phyloP scores from a whole-genome alignment of 2,329 filamentous ascomycete genomes.

The Claviceps spartinae region DNA sequence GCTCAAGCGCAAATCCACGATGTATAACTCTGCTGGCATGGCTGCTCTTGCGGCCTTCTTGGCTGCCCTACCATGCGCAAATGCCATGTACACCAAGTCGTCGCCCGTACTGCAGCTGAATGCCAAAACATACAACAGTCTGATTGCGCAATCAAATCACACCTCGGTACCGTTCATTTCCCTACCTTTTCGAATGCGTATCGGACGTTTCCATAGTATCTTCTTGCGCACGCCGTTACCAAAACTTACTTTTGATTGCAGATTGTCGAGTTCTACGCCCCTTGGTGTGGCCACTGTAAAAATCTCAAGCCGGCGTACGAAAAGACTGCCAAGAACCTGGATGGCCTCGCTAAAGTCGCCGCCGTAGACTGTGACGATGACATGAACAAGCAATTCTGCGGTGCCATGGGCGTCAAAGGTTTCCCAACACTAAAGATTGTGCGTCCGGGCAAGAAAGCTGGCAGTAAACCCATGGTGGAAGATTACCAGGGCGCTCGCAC shows the following conservation, averaged over 20 bases:
- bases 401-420: slow-evolving; percentile 73
- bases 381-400: slow-evolving; percentile 77
- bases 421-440: slow-evolving; percentile 96
- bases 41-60: slow-evolving; percentile 41
- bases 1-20: slow-evolving; percentile 14
- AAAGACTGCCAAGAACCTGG: slow-evolving; percentile 77
- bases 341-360: slow-evolving; percentile 87
- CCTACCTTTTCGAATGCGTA: not conserved
- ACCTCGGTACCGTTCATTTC: slow-evolving; percentile 51
- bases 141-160: slow-evolving; percentile 82
- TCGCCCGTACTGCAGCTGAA: slow-evolving; percentile 79
- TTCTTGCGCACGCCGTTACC: not conserved
- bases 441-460: slow-evolving; percentile 63
- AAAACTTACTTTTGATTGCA: slow-evolving; percentile 14
- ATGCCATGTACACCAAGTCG: slow-evolving; percentile 71
- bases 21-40: slow-evolving; percentile 40
- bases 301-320: slow-evolving; percentile 93
- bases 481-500: slow-evolving; percentile 78
- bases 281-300: slow-evolving; percentile 96
- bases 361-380: slow-evolving; percentile 94
- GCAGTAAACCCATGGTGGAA: slow-evolving; percentile 66
- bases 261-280: slow-evolving; percentile 81
- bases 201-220: not conserved
- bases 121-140: slow-evolving; percentile 61
- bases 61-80: slow-evolving; percentile 48